Conservation (phyloP, 768 basidiomycete species). For the Mycena vulgaris region DNA sequence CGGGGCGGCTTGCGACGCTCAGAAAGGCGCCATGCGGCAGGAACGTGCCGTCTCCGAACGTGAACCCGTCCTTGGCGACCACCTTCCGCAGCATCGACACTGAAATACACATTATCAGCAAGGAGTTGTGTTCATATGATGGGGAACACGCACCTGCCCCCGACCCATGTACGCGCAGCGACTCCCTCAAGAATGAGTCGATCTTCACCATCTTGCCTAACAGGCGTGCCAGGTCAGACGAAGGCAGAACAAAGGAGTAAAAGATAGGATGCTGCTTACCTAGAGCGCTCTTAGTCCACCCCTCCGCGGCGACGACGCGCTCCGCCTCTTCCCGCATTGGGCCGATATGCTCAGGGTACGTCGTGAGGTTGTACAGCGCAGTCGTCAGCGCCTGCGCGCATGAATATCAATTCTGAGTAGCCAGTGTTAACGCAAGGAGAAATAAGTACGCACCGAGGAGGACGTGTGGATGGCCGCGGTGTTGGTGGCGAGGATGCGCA, state of each 20-base stretch:
- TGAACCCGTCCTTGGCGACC: too few relatives aligned
- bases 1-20: slow-evolving; percentile 32
- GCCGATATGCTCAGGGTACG: neutral
- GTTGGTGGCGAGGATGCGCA: neutral
- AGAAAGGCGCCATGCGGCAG: slow-evolving; percentile 50
- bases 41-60: slow-evolving; percentile 53
- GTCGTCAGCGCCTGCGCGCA: slow-evolving; percentile 23
- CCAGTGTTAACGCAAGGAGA: neutral
- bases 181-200: slow-evolving; percentile 6
- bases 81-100: slow-evolving; percentile 47
- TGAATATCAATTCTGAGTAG: neutral
- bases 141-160: too few relatives aligned
- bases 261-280: too few relatives aligned
- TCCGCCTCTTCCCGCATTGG: slow-evolving; percentile 14
- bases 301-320: slow-evolving; percentile 2
- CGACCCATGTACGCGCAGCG: neutral
- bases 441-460: neutral
- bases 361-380: slow-evolving; percentile 1
- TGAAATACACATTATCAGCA: too few relatives aligned
- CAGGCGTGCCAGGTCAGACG: too few relatives aligned
- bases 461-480: too few relatives aligned
- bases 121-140: too few relatives aligned
- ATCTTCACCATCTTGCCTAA: slow-evolving; percentile 19
- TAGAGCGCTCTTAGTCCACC: neutral
- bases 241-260: too few relatives aligned